These are phyloP conservation scores for Mycena haematopus DNA, from an alignment of 768 basidiomycete genomes.

Conservation along the genomic window DNA sequence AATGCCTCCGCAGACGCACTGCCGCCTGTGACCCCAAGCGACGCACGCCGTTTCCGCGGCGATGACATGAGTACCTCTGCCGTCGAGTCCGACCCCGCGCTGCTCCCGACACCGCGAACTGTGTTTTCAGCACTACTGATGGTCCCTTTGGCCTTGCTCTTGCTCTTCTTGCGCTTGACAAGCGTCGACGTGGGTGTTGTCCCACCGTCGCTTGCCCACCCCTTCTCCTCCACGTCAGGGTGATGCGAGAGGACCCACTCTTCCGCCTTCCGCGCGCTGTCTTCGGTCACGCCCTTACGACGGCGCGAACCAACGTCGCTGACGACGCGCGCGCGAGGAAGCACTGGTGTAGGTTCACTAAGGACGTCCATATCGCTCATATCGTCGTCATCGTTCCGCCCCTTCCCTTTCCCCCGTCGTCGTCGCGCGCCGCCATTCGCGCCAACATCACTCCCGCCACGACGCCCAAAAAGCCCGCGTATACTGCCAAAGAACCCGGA, in stretches of 20 bases:
- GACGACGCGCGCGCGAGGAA: slow-evolving; percentile 27
- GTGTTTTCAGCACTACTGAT: not conserved
- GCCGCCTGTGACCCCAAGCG: slow-evolving; percentile 20
- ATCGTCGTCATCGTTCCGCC: slow-evolving; percentile 33
- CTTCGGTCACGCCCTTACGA: slow-evolving; percentile 1
- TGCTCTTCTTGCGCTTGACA: slow-evolving; percentile 28
- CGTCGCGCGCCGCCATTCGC: slow-evolving; percentile 6
- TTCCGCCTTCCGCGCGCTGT: slow-evolving; percentile 29
- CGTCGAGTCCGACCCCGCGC: slow-evolving; percentile 21
- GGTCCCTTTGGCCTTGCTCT: slow-evolving; percentile 17
- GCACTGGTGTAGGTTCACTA: slow-evolving; percentile 25
- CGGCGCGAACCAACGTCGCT: slow-evolving; percentile 33
- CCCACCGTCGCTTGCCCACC: slow-evolving; percentile 25
- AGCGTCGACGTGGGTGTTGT: not conserved
- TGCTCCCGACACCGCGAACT: slow-evolving; percentile 18
- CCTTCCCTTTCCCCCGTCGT: slow-evolving; percentile 35
- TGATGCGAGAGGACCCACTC: slow-evolving; percentile 28
- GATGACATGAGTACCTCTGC: slow-evolving; percentile 18
- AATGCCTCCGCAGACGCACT: slow-evolving; percentile 16
- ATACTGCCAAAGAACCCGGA: slow-evolving; percentile 52
- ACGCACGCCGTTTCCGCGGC: slow-evolving; percentile 26
- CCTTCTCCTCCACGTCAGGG: slow-evolving; percentile 22
- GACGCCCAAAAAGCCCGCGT: slow-evolving; percentile 49
- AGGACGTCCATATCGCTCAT: slow-evolving; percentile 22
- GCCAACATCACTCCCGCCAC: slow-evolving; percentile 23